These are phyloP conservation scores for Cladosporium oxysporum DNA, from an alignment of 2,329 filamentous ascomycete genomes.

Conservation along the genomic window DNA sequence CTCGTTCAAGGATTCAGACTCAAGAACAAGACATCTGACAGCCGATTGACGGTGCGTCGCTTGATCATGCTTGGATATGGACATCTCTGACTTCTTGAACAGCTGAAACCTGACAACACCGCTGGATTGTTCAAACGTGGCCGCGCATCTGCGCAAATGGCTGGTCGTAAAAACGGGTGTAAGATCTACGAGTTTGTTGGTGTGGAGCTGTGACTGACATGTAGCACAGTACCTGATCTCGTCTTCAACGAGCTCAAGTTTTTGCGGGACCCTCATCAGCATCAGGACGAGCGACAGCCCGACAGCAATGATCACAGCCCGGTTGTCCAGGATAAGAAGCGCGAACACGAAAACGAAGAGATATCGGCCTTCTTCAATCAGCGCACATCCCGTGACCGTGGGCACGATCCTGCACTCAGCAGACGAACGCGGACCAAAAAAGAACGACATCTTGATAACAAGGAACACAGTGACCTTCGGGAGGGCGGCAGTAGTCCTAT, in stretches of 20 bases:
- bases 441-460: background rate
- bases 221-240: conserved; percentile 51
- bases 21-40: conserved; percentile 45
- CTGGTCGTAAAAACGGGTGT: conserved; percentile 41
- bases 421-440: conserved; percentile 9
- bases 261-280: conserved; percentile 41
- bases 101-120: conserved; percentile 47
- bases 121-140: conserved; percentile 53
- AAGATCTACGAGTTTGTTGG: conserved; percentile 32
- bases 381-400: conserved; percentile 22
- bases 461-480: background rate
- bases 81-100: conserved; percentile 7
- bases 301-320: conserved; percentile 30
- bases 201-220: conserved; percentile 13
- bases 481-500: background rate
- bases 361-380: conserved; percentile 50
- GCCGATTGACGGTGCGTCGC: conserved; percentile 48
- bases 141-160: conserved; percentile 47
- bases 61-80: background rate
- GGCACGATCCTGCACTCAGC: background rate
- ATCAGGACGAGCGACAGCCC: conserved; percentile 28
- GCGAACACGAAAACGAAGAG: conserved; percentile 40
- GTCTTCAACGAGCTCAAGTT: conserved; percentile 56
- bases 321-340: conserved; percentile 37
- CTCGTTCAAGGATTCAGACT: conserved; percentile 48